Evolutionary conservation across 208 protist species (phyloP).

Genomic region (Trypanosoma conorhini): DNA sequence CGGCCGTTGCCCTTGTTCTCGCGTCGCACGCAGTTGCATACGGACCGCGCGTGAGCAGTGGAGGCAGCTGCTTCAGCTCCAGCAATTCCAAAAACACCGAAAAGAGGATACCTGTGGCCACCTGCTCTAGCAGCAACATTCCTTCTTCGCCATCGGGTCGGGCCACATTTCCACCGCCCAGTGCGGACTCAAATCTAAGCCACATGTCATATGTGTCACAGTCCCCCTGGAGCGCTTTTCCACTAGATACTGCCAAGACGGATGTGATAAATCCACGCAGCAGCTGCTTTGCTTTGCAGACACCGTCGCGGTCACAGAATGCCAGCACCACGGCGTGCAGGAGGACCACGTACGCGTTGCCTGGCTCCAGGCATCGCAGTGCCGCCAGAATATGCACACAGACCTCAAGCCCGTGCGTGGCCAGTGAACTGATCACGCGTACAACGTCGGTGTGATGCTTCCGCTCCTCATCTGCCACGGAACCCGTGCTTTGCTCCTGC

Average conservation of each 20-base stretch:
- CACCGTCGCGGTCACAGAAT: conserved; percentile 28
- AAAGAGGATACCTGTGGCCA: conserved; percentile 33
- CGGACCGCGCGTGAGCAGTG: not conserved
- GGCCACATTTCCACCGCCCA: not conserved
- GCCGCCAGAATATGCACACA: conserved; percentile 27
- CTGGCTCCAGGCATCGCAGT: conserved; percentile 11
- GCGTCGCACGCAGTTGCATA: not conserved
- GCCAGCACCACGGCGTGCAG: conserved; percentile 25
- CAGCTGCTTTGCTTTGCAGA: conserved; percentile 26
- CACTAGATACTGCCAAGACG: not conserved
- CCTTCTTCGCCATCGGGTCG: not conserved
- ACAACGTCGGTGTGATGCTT: conserved; percentile 8
- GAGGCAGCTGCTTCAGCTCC: conserved; percentile 28
- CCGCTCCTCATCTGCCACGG: conserved; percentile 6
- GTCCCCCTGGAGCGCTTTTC: not conserved
- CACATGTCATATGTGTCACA: conserved; percentile 23
- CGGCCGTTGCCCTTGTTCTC: not conserved
- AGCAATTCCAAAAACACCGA: conserved; percentile 43
- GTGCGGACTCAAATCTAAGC: conserved; percentile 15
- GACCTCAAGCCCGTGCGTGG: conserved; percentile 14
- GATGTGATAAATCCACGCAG: conserved; percentile 9
- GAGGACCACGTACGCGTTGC: conserved; percentile 18
- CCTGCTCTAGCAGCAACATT: conserved; percentile 13
- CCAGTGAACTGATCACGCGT: conserved; percentile 5
- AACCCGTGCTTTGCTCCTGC: no score